Conservation (phyloP, 192 early-diverging fungal species). For the Podila minutissima region DNA sequence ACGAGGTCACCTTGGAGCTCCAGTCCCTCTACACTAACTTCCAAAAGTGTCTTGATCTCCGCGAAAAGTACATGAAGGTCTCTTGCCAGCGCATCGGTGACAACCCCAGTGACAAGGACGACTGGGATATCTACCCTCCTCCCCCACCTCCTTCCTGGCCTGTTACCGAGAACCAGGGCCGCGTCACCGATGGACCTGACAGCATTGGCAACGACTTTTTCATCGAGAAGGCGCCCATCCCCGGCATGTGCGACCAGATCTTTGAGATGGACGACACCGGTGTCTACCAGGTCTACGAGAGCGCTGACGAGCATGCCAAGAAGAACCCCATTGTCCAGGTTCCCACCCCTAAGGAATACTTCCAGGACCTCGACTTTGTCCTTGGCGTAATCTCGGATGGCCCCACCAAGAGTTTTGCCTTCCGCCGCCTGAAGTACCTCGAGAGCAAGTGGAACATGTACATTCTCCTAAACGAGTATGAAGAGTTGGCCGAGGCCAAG, state of each 20-base stretch:
- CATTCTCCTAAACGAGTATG: conserved; percentile 92
- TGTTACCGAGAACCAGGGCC: conserved; percentile 50
- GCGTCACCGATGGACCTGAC: conserved; percentile 39
- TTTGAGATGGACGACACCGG: conserved; percentile 72
- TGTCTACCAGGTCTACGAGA: conserved; percentile 61
- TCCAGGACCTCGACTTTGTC: conserved; percentile 85
- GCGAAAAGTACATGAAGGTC: conserved; percentile 87
- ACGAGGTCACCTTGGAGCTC: conserved; percentile 63
- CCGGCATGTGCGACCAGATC: conserved; percentile 35
- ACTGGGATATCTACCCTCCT: conserved; percentile 92
- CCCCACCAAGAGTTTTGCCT: conserved; percentile 95
- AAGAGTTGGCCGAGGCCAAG: conserved; percentile 95
- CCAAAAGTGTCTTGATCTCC: conserved; percentile 82
- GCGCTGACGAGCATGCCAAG: conserved; percentile 27
- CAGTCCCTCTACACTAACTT: conserved; percentile 71
- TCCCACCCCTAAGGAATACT: conserved; percentile 88
- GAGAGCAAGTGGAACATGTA: conserved; percentile 98
- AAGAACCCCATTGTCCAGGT: conserved; percentile 60
- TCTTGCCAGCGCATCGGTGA: conserved; percentile 80
- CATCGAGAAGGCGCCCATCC: conserved; percentile 41
- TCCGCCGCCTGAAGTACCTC: conserved; percentile 88
- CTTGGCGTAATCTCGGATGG: conserved; percentile 87
- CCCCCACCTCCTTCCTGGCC: conserved; percentile 84
- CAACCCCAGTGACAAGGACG: conserved; percentile 85
- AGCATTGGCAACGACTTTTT: conserved; percentile 52